These are phyloP conservation scores for Suhomyces prunicola DNA, from an alignment of 805 yeast genomes.

Conservation along the genomic window DNA sequence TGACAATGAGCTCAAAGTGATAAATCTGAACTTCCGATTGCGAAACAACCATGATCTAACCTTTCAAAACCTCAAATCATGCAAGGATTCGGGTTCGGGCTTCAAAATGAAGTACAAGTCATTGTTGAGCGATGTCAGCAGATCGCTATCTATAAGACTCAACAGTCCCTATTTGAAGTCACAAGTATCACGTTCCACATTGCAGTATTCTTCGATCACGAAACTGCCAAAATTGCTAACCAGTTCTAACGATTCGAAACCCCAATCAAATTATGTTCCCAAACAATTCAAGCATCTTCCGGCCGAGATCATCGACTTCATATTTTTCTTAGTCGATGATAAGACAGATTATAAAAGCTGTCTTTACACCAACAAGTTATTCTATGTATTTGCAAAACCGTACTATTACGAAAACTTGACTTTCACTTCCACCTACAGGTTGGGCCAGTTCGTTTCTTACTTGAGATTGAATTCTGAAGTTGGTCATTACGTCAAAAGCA, in stretches of 20 bases:
- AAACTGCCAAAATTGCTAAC: neutral
- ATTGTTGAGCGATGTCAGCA: conserved; percentile 46
- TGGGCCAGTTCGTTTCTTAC: conserved; percentile 74
- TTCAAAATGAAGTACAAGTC: conserved; percentile 49
- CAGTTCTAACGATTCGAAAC: neutral
- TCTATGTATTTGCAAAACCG: conserved; percentile 51
- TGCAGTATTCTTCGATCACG: neutral
- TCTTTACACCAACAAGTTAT: conserved; percentile 49
- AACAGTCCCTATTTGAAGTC: conserved; percentile 15
- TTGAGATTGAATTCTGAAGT: conserved; percentile 54
- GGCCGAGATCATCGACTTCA: conserved; percentile 37
- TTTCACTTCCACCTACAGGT: conserved; percentile 69
- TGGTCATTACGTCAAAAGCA: conserved; percentile 51
- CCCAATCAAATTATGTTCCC: conserved; percentile 4
- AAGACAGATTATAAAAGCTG: conserved; percentile 36
- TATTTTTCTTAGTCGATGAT: conserved; percentile 34
- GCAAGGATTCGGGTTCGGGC: conserved; percentile 2
- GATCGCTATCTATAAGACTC: conserved; percentile 37
- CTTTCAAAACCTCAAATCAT: conserved; percentile 8
- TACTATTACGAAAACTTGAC: conserved; percentile 52
- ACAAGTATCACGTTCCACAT: neutral
- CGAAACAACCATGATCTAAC: conserved; percentile 14
- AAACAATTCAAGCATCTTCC: conserved; percentile 36
- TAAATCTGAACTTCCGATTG: conserved; percentile 14
- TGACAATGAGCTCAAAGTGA: conserved; percentile 29